Evolutionary conservation across 1,139 yeast species (phyloP), one percentile per base, ranked within the genome.

Genomic region (Pichia sp.): DNA sequence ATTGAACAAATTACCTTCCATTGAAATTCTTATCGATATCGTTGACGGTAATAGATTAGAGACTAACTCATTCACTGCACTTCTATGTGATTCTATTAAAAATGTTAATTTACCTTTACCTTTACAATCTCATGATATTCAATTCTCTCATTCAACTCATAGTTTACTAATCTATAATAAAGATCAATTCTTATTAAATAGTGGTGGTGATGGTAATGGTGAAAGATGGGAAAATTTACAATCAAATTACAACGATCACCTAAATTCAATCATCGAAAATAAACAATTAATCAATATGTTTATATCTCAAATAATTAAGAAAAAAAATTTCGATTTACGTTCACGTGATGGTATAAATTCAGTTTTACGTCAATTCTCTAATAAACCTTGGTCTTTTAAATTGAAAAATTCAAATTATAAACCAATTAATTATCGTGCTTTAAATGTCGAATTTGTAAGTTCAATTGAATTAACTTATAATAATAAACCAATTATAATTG

Each of bases 11-110:
- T 66, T 64, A 42, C 79, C 79, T 1, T 71, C 74, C 11, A 61
- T 74, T 24, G 79, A 74, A 50, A 56, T 74, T 19, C 68, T 75
- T 68, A 60, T 70, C 43, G 68, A 66, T 35, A 54, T 72, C 35
- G 60, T 59, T 40, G 63, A 61, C 12, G 54, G 56, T 21, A 59
- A 60, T 14, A 8, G 33, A n/a, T 57, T 56, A 14, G 49, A 48
- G 30, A 35, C 48, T 10, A 41, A 49, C 10, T 37, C 49, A 1
- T 54, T 52, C 41, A 47, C 42, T 19, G 35, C 48, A 10, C 52
- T 48, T 37, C 49, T 54, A 20, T 49, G 49, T 37, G 60, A 57
- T 38, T 38, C 39, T 37, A 61, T 57, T 36, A 45, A 46, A 9
- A 52, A 45, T 35, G 47, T 52, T 31, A 45, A 48, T 12, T 36